Evolutionary conservation across 495 filamentous ascomycete species (phyloP).

Genomic region (Cetradonia linearis): DNA sequence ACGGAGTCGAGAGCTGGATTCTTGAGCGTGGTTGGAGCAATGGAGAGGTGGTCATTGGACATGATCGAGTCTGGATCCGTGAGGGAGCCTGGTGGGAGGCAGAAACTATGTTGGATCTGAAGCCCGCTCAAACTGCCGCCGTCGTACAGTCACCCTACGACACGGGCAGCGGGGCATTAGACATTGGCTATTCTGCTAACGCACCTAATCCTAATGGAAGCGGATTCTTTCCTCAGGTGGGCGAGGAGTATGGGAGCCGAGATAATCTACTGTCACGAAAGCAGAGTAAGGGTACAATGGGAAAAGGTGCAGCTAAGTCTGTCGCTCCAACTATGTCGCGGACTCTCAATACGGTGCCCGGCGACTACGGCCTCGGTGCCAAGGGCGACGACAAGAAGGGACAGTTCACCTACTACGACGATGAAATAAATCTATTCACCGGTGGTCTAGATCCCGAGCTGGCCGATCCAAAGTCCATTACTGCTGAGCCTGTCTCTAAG

Average conservation of each 20-base stretch:
- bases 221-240: conserved; percentile 59
- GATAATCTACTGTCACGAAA: conserved; percentile 58
- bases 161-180: conserved; percentile 36
- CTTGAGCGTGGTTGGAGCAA: conserved; percentile 97
- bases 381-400: conserved; percentile 76
- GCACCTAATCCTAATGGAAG: conserved; percentile 43
- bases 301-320: conserved; percentile 54
- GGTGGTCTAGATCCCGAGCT: conserved; percentile 64
- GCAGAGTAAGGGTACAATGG: conserved; percentile 48
- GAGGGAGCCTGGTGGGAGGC: conserved; percentile 97
- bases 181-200: conserved; percentile 52
- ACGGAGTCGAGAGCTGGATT: conserved; percentile 93
- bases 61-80: conserved; percentile 88
- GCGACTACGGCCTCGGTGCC: conserved; percentile 76
- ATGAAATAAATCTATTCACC: conserved; percentile 44
- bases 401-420: conserved; percentile 55
- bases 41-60: conserved; percentile 84
- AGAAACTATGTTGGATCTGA: conserved; percentile 90
- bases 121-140: conserved; percentile 43
- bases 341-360: conserved; percentile 44
- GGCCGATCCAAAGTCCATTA: conserved; percentile 64
- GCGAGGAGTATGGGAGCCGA: conserved; percentile 49
- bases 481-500: conserved; percentile 51
- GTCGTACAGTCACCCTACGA: conserved; percentile 30
- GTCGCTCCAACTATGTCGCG: conserved; percentile 60